These are phyloP conservation scores for Penicillium paxilli DNA, from an alignment of 495 filamentous ascomycete species.

Conservation along the genomic window DNA sequence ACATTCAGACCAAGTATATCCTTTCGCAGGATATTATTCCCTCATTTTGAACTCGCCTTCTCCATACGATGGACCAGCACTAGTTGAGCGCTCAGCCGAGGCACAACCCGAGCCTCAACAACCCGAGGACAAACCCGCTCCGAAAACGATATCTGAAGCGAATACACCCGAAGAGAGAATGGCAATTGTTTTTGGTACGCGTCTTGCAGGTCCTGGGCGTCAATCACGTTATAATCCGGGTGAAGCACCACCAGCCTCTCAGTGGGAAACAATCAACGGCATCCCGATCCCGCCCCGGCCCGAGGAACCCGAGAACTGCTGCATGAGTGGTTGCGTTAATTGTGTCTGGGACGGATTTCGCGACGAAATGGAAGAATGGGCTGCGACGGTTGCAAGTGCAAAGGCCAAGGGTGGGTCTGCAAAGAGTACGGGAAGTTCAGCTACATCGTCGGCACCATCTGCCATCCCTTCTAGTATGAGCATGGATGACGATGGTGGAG, in stretches of 20 bases:
- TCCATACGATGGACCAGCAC: conserved; percentile 24
- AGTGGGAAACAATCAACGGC: conserved; percentile 67
- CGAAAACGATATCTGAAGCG: conserved; percentile 21
- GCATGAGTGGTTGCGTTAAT: conserved; percentile 97
- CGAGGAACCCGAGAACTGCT: conserved; percentile 95
- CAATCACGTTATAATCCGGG: conserved; percentile 57
- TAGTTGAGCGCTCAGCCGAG: conserved; percentile 21
- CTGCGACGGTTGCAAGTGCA: conserved; percentile 57
- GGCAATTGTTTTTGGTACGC: conserved; percentile 74
- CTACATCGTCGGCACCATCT: conserved; percentile 34
- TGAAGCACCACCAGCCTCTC: conserved; percentile 38
- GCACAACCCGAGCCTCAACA: conserved; percentile 16
- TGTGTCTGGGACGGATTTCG: conserved; percentile 93
- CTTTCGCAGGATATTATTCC: conserved; percentile 45
- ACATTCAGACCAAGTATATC: conserved; percentile 32
- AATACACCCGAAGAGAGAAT: conserved; percentile 54
- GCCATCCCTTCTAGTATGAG: conserved; percentile 47
- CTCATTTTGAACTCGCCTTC: conserved; percentile 34
- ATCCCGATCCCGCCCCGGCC: conserved; percentile 80
- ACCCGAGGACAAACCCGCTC: conserved; percentile 23
- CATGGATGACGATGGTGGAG: conserved; percentile 83
- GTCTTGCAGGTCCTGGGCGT: conserved; percentile 68
- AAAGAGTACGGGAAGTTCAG: conserved; percentile 30
- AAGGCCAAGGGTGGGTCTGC: conserved; percentile 29
- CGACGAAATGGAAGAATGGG: conserved; percentile 91